A percentile compares a stretch with the other conserved stretches of the same genome.
phyloP scores from a whole-genome alignment of 306 rosid genomes.

The Trifolium dubium region DNA sequence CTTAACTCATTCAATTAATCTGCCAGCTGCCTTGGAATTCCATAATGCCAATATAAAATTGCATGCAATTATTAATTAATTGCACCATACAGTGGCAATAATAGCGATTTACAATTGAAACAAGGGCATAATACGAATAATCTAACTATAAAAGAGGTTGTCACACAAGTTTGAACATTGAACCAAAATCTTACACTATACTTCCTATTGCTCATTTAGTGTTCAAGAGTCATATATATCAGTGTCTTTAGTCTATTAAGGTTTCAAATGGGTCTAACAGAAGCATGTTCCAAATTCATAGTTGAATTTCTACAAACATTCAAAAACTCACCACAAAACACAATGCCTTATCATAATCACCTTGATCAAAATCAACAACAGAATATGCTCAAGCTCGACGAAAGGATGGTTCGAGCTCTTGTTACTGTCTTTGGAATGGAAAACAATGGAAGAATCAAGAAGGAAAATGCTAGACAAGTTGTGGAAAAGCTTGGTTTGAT shows the following conservation, averaged over 20 bases:
- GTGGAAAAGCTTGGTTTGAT: constrained; percentile 83
- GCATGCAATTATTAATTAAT: constrained; percentile 41
- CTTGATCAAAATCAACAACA: constrained; percentile 17
- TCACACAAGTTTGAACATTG: constrained; percentile 8
- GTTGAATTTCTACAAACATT: constrained; percentile 65
- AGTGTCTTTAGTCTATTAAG: background rate
- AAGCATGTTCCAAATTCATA: constrained; percentile 61
- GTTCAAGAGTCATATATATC: background rate
- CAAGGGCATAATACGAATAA: constrained; percentile 34
- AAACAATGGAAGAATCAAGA: constrained; percentile 77
- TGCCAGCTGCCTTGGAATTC: constrained; percentile 62
- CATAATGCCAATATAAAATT: constrained; percentile 36
- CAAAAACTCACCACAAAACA: constrained; percentile 41
- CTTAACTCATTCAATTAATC: constrained; percentile 33
- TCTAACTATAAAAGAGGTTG: constrained; percentile 51
- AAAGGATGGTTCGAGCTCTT: constrained; percentile 62
- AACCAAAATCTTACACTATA: background rate
- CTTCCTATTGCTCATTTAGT: background rate
- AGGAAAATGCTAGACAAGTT: constrained; percentile 66
- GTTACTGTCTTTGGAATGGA: constrained; percentile 88
- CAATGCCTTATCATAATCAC: constrained; percentile 32
- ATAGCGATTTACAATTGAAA: constrained; percentile 36
- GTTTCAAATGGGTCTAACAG: constrained; percentile 61
- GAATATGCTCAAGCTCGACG: constrained; percentile 51
- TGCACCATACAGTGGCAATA: constrained; percentile 47